Percentiles rank a stretch among this genome's conserved stretches.
Evolutionary conservation across 2,329 filamentous ascomycete genomes (phyloP).

Genomic region (Pestalotiopsis sp.): DNA sequence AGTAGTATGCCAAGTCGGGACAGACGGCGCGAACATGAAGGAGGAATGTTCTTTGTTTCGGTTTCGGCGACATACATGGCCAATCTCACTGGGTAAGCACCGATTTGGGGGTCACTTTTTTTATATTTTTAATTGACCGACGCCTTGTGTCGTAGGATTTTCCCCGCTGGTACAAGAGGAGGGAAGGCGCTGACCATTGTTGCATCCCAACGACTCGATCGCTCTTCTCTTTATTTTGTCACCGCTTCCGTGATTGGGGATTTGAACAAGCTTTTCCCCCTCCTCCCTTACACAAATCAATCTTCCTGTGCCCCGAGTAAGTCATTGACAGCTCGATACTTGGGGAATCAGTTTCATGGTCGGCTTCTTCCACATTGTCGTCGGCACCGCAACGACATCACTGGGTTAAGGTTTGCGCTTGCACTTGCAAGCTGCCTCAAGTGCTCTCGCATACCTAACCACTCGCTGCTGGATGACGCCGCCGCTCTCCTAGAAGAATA

Average conservation of each 20-base stretch:
- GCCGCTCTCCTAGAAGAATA: background rate
- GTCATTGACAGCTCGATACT: background rate
- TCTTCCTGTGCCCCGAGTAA: background rate
- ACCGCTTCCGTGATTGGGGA: background rate
- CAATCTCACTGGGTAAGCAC: background rate
- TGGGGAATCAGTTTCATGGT: background rate
- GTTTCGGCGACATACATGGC: background rate
- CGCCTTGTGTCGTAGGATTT: background rate
- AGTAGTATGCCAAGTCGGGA: slow-evolving; percentile 5
- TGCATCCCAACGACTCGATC: background rate
- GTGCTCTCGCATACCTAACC: background rate
- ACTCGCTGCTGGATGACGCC: background rate
- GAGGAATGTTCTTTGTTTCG: background rate
- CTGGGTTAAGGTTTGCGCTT: background rate
- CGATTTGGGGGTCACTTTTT: background rate
- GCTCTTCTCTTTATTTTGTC: background rate
- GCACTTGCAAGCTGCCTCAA: background rate
- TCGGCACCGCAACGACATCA: background rate
- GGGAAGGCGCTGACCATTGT: background rate
- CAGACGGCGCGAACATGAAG: slow-evolving; percentile 1
- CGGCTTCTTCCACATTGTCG: background rate
- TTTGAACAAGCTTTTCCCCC: background rate
- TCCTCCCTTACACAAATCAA: too few relatives aligned
- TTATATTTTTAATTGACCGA: background rate
- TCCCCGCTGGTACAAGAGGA: background rate